A percentile compares a stretch with the other conserved stretches of the same genome.
Evolutionary conservation across 257 asterid species (phyloP).

Genomic region (Solanum tacnaense): DNA sequence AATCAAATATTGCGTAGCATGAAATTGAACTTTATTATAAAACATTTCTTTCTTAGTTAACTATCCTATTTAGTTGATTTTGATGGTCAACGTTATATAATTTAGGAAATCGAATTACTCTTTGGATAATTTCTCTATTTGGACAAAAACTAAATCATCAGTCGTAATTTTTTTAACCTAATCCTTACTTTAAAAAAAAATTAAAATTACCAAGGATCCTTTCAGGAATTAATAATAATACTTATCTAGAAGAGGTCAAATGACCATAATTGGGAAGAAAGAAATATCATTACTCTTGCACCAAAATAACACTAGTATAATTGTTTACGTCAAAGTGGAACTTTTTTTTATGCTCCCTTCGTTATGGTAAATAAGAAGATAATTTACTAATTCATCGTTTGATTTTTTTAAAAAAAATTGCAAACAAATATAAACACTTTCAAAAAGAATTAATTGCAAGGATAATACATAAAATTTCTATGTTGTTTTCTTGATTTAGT

Average conservation of each 20-base stretch:
- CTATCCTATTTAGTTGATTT: neutral
- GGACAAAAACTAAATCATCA: neutral
- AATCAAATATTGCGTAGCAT: neutral
- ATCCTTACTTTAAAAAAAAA: neutral
- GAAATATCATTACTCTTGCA: neutral
- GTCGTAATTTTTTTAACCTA: neutral
- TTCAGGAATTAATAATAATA: neutral
- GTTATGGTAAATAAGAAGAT: no score
- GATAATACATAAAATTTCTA: no score
- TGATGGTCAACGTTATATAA: neutral
- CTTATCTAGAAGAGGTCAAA: neutral
- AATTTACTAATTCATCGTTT: no score
- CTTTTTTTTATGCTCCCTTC: neutral
- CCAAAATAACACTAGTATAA: neutral
- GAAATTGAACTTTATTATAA: neutral
- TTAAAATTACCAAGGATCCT: neutral
- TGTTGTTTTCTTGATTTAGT: no score
- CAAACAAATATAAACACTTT: no score
- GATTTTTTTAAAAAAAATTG: fast-evolving
- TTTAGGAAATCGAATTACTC: neutral
- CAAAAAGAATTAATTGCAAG: no score
- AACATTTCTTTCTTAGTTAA: no score
- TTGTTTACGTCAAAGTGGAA: neutral
- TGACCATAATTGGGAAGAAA: neutral
- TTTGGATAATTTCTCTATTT: neutral